These are phyloP conservation scores for Sicyos baderoa DNA, from an alignment of 306 rosid genomes.

Conservation along the genomic window DNA sequence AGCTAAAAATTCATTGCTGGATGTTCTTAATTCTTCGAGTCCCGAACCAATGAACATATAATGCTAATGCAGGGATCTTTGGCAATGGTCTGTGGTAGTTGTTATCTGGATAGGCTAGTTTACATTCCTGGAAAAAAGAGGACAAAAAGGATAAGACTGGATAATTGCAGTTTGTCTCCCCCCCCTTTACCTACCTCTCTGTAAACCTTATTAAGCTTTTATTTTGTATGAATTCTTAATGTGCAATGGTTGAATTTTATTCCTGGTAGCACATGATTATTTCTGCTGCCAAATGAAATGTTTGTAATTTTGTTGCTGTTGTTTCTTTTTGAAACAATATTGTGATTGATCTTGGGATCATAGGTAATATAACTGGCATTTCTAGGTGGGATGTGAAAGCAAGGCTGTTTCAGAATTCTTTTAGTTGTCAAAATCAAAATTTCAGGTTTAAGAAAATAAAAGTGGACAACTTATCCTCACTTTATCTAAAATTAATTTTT, in stretches of 20 bases:
- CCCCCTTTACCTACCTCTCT: background rate
- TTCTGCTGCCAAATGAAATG: background rate
- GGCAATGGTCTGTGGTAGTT: constrained; percentile 14
- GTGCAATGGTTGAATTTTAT: background rate
- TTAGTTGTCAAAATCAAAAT: no score
- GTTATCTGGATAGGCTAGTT: constrained; percentile 15
- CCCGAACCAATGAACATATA: constrained; percentile 82
- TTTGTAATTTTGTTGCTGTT: background rate
- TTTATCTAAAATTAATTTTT: no score
- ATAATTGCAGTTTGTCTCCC: background rate
- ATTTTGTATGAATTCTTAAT: background rate
- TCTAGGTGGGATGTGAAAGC: no score
- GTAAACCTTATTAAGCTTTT: background rate
- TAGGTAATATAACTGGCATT: background rate
- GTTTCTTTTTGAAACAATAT: no score
- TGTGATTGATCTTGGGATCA: no score
- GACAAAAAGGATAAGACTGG: background rate
- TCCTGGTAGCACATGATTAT: background rate
- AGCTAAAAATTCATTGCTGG: constrained; percentile 60
- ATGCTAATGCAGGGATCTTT: constrained; percentile 4
- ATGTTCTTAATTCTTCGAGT: constrained; percentile 45
- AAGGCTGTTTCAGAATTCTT: no score
- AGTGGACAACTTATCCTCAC: no score
- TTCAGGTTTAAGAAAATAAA: no score
- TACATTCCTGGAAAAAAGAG: background rate